Evolutionary conservation across 2,329 filamentous ascomycete species (phyloP), one percentile per base, ranked within the genome.

Genomic region (Fusarium virguliforme): DNA sequence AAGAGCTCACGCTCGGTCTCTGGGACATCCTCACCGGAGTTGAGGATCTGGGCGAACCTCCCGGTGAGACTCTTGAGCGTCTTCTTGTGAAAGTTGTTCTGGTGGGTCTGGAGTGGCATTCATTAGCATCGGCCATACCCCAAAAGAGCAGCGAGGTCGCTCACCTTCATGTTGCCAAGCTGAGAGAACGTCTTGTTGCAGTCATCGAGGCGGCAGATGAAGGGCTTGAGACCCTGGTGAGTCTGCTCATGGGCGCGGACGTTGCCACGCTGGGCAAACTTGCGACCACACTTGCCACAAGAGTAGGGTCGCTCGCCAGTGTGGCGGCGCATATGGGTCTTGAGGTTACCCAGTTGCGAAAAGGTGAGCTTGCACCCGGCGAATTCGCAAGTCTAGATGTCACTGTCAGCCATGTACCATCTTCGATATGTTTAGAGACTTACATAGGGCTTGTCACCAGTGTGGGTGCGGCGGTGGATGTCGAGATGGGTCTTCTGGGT

Each of bases 401-500:
- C 73, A 79, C 64, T 81, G 77, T 62, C 8, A 12, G 34, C 4
- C 43, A 37, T 48, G 43, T 30, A 30, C 26, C 26, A 7, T 48
- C 24, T 48, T 12, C 8, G 24, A 30, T 26, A 48, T 26, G 43
- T n/a, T 8, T 48, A 22, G 12, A 8, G 12, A 85, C 93, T 85
- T 84, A 97, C 92, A 79, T 95, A 98, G 66, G 95, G 95, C 79
- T 94, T 96, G 60, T 92, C 90, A 15, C 96, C 96, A 3, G 94
- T 97, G 81, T 99, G 96, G 5, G 92, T 91, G 71, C 95, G 88
- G 50, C 89, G 90, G 80, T 99, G 96, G 54, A 97, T 98, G 67
- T 96, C 92, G 10, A 98, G 87, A 75, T 98, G 95, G 1, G 95
- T 97, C 82, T 95, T 97, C 78, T 98, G 95, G 65, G 89, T 90